phyloP scores from a whole-genome alignment of 129 eudicot genomes.

The Tagetes erecta region DNA sequence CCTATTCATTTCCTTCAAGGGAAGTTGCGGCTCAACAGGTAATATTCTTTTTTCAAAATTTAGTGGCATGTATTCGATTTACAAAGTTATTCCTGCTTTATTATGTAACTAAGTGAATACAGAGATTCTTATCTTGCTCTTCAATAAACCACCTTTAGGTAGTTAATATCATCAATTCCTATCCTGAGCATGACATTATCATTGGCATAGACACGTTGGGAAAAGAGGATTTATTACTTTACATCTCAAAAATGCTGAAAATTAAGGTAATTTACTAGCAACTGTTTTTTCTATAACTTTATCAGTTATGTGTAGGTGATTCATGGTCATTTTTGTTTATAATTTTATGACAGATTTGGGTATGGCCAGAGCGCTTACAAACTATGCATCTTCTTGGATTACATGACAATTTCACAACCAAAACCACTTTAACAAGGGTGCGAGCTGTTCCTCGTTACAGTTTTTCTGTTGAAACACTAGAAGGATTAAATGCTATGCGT shows the following conservation, averaged over 20 bases:
- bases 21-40: constrained; percentile 87
- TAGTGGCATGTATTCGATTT: not conserved
- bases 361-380: constrained; percentile 94
- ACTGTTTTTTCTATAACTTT: not conserved
- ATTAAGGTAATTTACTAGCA: constrained; percentile 53
- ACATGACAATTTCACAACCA: constrained; percentile 70
- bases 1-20: constrained; percentile 71
- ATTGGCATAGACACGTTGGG: constrained; percentile 88
- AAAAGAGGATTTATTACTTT: constrained; percentile 82
- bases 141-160: constrained; percentile 45
- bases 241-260: constrained; percentile 62
- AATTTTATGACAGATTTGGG: constrained; percentile 66
- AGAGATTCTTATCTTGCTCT: constrained; percentile 9
- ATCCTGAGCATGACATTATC: constrained; percentile 79
- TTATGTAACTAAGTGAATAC: not conserved
- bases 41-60: not conserved
- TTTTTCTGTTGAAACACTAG: constrained; percentile 64
- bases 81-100: not conserved
- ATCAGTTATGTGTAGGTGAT: constrained; percentile 1
- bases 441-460: constrained; percentile 98
- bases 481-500: constrained; percentile 57
- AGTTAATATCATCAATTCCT: constrained; percentile 59
- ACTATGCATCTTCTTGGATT: constrained; percentile 87
- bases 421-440: constrained; percentile 77
- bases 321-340: not conserved